Evolutionary conservation across 2,329 filamentous ascomycete genomes (phyloP), one percentile per base, ranked within the genome.

Genomic region (Aspergillus awamori): DNA sequence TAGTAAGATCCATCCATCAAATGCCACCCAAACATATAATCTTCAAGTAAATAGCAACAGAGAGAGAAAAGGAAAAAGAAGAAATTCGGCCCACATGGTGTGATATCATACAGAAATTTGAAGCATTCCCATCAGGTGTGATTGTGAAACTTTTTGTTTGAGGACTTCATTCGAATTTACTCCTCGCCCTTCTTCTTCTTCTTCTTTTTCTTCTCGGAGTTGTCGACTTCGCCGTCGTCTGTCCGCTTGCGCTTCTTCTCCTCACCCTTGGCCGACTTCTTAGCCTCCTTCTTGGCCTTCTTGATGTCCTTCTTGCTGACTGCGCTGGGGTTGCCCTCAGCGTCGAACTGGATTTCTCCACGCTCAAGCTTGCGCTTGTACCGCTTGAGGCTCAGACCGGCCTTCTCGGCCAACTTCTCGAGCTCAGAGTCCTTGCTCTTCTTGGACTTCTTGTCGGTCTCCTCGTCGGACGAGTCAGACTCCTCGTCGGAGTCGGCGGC

Each of bases 291-390:
- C 79, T 85, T 87, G 61, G 84, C 79, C 82, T 90, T 90, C 84
- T 91, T 91, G 70, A 89, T 76, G 51, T 91, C 88, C 80, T 91
- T 92, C 83, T 92, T 92, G 81, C 87, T 90, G 69, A 88, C 77
- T 4, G 90, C 82, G 67, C 86, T 82, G 43, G 89, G 87, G 55
- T 83, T 87, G 60, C 89, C 89, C 63, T 90, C 85, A 11, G 80
- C 79, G 68, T 83, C 83, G 65, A 92, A 80, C 72, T 86, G 82
- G 65, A 93, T 89, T 71, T 92, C 89, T 39, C 90, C 90, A 64
- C 88, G 85, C 78, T 91, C 89, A 67, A 87, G 87, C 83, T 92
- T 92, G 75, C 88, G 84, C 82, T 90, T 87, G 80, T 92, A 93
- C 79, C 91, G 89, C 80, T 86, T 87, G 57, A 90, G 85, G 7